Evolutionary conservation across 2,329 filamentous ascomycete genomes (phyloP).

Genomic region (Neonectria ditissima): DNA sequence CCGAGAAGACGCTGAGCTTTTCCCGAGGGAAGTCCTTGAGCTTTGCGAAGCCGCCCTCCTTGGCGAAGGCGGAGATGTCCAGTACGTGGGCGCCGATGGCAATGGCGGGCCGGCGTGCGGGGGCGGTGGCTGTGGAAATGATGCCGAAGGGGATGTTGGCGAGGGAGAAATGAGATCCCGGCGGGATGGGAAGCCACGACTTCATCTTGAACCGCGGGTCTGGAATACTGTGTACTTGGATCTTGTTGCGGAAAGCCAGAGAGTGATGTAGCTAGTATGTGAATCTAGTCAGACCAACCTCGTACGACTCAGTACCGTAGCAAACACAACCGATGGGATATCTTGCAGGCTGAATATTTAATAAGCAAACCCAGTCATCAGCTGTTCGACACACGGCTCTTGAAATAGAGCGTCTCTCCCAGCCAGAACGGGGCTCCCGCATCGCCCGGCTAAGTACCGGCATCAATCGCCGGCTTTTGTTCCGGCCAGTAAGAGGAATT

Average conservation of each 20-base stretch:
- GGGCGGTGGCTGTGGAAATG: conserved; percentile 71
- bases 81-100: conserved; percentile 79
- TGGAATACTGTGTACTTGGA: background rate
- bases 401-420: conserved; percentile 8
- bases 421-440: background rate
- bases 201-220: conserved; percentile 16
- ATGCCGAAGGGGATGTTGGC: conserved; percentile 87
- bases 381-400: conserved; percentile 10
- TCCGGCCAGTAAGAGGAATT: conserved; percentile 18
- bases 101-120: conserved; percentile 72
- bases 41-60: conserved; percentile 53
- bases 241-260: background rate
- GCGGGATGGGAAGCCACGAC: conserved; percentile 45
- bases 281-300: conserved; percentile 1
- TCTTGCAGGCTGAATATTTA: conserved; percentile 5
- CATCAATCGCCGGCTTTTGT: conserved; percentile 15
- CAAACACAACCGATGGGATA: background rate
- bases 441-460: conserved; percentile 13
- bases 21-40: conserved; percentile 41
- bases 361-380: conserved; percentile 13
- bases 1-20: conserved; percentile 44
- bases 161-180: conserved; percentile 58
- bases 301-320: conserved; percentile 9
- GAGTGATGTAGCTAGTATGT: background rate
- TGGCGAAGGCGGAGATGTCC: conserved; percentile 73